A percentile compares a stretch with the other conserved stretches of the same genome.
These are phyloP conservation scores for Podaxis sp. DNA, from an alignment of 768 basidiomycete species.

Conservation along the genomic window DNA sequence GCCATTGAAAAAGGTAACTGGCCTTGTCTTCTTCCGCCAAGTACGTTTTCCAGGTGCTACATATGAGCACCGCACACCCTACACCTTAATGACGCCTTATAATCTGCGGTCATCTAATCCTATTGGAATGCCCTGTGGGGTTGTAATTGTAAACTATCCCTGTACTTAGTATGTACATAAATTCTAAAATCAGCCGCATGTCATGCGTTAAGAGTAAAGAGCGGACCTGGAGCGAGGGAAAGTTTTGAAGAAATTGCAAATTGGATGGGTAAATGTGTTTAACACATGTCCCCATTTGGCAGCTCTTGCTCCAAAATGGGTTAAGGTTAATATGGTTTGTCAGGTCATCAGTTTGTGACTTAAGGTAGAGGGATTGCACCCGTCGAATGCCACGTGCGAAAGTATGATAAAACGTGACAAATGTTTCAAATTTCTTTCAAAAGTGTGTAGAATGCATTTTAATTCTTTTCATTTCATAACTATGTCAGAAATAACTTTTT, in stretches of 20 bases:
- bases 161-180: background rate
- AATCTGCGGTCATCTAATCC: conserved; percentile 9
- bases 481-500: too few relatives aligned
- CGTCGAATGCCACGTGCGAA: too few relatives aligned
- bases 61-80: conserved; percentile 28
- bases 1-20: conserved; percentile 58
- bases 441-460: background rate
- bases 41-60: conserved; percentile 79
- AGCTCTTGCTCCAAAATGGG: conserved; percentile 29
- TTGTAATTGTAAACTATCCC: background rate
- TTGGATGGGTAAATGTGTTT: background rate
- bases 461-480: too few relatives aligned
- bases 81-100: background rate
- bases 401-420: background rate
- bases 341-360: background rate
- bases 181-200: background rate
- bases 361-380: background rate
- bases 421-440: background rate
- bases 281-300: conserved; percentile 23
- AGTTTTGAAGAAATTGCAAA: background rate
- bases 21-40: conserved; percentile 74
- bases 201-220: background rate
- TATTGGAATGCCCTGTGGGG: background rate
- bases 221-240: background rate
- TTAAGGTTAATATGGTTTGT: conserved; percentile 11